phyloP scores from a whole-genome alignment of 2,329 filamentous ascomycete genomes.

The Trichoderma breve region DNA sequence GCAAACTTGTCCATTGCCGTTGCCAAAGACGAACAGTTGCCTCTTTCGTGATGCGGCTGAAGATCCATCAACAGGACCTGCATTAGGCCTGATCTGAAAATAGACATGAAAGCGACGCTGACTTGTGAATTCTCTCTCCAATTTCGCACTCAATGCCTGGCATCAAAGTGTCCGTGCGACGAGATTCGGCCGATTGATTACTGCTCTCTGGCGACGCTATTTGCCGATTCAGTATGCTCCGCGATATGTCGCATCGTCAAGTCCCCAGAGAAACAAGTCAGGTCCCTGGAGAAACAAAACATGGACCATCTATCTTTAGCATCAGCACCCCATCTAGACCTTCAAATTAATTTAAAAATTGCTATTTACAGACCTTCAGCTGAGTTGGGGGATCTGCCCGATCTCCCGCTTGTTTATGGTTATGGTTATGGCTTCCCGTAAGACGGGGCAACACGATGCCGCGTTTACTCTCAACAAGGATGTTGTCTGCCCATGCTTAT shows the following conservation, averaged over 20 bases:
- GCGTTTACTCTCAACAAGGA: neutral
- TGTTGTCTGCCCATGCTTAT: neutral
- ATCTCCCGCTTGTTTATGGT: neutral
- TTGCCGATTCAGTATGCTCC: neutral
- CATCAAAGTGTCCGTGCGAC: neutral
- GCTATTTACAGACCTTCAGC: neutral
- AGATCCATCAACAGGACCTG: neutral
- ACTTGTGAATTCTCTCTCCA: neutral
- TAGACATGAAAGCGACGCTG: neutral
- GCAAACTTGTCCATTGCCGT: neutral
- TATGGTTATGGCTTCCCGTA: neutral
- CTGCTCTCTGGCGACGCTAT: neutral
- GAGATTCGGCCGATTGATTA: neutral
- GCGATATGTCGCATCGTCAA: neutral
- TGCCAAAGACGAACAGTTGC: neutral
- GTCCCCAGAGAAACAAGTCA: neutral
- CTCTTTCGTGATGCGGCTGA: neutral
- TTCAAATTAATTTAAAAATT: neutral
- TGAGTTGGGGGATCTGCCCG: neutral
- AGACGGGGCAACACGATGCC: neutral
- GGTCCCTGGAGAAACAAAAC: neutral
- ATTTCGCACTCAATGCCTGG: neutral
- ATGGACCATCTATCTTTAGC: neutral
- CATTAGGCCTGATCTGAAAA: neutral
- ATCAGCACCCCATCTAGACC: neutral